Evolutionary conservation across 2,329 filamentous ascomycete species (phyloP).

Genomic region (Diaporthe sp.): DNA sequence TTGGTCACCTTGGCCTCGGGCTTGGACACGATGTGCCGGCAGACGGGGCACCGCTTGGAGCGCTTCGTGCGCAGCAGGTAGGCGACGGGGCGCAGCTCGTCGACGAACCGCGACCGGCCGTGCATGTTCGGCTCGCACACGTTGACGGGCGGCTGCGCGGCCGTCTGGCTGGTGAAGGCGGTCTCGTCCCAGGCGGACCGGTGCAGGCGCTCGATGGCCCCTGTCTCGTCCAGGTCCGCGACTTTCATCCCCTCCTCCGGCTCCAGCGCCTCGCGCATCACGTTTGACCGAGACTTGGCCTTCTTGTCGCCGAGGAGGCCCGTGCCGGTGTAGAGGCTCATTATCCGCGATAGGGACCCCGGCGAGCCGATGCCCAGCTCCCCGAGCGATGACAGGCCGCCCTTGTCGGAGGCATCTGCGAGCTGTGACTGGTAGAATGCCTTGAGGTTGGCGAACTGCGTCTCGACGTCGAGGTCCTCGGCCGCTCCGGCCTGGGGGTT

Average conservation of each 20-base stretch:
- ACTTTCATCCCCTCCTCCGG: constrained; percentile 77
- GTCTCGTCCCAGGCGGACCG: constrained; percentile 73
- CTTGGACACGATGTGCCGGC: constrained; percentile 94
- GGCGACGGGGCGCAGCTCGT: constrained; percentile 83
- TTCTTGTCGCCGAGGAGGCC: constrained; percentile 69
- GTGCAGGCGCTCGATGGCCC: constrained; percentile 69
- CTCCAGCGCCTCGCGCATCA: constrained; percentile 83
- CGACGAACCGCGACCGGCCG: constrained; percentile 68
- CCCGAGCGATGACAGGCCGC: constrained; percentile 56
- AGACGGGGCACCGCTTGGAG: constrained; percentile 91
- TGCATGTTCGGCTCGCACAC: constrained; percentile 55
- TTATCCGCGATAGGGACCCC: constrained; percentile 84
- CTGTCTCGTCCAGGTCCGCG: constrained; percentile 69
- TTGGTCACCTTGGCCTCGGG: constrained; percentile 91
- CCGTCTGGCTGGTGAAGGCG: constrained; percentile 59
- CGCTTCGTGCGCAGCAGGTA: constrained; percentile 90
- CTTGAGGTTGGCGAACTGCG: constrained; percentile 79
- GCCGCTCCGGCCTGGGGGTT: constrained; percentile 44
- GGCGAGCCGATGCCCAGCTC: constrained; percentile 78
- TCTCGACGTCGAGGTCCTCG: constrained; percentile 68
- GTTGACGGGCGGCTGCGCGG: constrained; percentile 49
- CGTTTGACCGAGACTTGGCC: constrained; percentile 71
- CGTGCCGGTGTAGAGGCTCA: constrained; percentile 85
- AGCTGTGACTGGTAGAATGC: constrained; percentile 87
- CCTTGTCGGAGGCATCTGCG: constrained; percentile 62